Evolutionary conservation across 169 alveolate genomes (phyloP).

Genomic region (Cyclospora cayetanensis): DNA sequence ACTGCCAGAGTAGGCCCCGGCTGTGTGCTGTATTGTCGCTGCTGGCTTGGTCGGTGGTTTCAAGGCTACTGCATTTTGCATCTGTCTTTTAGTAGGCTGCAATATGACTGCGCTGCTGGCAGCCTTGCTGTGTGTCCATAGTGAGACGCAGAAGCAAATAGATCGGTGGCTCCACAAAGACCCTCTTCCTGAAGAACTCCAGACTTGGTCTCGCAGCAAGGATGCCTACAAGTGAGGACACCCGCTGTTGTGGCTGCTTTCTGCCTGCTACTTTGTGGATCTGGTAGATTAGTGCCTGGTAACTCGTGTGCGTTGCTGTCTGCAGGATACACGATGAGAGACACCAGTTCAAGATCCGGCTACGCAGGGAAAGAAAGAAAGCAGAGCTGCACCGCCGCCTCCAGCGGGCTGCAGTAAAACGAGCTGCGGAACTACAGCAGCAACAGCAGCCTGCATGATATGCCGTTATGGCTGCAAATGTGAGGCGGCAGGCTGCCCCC

Average conservation of each 20-base stretch:
- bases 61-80: not conserved
- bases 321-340: conserved; percentile 62
- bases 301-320: not conserved
- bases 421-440: conserved; percentile 8
- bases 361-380: conserved; percentile 40
- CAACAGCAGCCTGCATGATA: conserved; percentile 58
- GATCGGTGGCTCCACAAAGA: conserved; percentile 48
- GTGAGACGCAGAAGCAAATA: conserved; percentile 31
- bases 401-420: conserved; percentile 51
- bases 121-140: conserved; percentile 37
- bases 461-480: too few species aligned
- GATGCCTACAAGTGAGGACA: conserved; percentile 25
- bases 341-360: conserved; percentile 29
- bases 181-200: conserved; percentile 67
- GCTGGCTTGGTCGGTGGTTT: not conserved
- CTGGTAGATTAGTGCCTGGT: not conserved
- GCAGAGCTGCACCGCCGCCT: conserved; percentile 47
- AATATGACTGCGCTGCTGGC: not conserved
- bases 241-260: not conserved
- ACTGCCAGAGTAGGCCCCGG: conserved; percentile 57
- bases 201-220: conserved; percentile 54
- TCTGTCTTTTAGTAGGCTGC: not conserved
- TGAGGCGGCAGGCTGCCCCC: too few species aligned
- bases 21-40: not conserved
- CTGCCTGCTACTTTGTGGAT: not conserved